These are phyloP conservation scores for Solanum dulcamara DNA, from an alignment of 257 asterid genomes.

Conservation along the genomic window DNA sequence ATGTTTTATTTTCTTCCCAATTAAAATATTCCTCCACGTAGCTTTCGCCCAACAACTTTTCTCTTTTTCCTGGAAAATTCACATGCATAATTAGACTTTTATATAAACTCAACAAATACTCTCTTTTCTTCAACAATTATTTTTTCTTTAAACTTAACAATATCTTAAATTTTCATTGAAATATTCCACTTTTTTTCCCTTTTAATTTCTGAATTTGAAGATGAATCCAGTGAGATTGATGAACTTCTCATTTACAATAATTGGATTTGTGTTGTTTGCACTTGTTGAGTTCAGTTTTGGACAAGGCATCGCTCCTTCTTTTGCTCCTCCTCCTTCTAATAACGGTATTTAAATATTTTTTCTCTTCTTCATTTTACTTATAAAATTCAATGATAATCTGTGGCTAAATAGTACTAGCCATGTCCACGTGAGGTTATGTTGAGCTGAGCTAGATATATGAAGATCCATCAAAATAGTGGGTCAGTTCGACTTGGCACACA, in stretches of 20 bases:
- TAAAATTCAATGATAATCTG: neutral
- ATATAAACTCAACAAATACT: neutral
- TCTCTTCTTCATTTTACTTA: neutral
- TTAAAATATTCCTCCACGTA: neutral
- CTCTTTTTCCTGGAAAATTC: slow-evolving; percentile 1
- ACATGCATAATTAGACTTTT: neutral
- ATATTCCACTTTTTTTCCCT: too few species aligned
- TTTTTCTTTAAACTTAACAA: neutral
- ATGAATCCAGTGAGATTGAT: neutral
- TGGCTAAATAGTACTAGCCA: neutral
- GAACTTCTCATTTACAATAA: neutral
- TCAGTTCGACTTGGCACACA: neutral
- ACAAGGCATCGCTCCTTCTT: slow-evolving; percentile 6
- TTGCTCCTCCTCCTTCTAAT: neutral
- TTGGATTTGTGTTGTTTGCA: neutral
- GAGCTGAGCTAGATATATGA: neutral
- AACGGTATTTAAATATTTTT: neutral
- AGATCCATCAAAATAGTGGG: neutral
- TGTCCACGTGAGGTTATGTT: neutral
- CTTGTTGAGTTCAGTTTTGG: neutral
- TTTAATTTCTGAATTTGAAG: neutral
- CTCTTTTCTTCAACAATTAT: neutral
- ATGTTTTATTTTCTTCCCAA: neutral
- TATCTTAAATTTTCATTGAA: too few species aligned
- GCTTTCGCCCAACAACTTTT: neutral